Evolutionary conservation across 805 yeast genomes (phyloP), one percentile per base, ranked within the genome.

Genomic region (Tetrapisispora nanseiensis): DNA sequence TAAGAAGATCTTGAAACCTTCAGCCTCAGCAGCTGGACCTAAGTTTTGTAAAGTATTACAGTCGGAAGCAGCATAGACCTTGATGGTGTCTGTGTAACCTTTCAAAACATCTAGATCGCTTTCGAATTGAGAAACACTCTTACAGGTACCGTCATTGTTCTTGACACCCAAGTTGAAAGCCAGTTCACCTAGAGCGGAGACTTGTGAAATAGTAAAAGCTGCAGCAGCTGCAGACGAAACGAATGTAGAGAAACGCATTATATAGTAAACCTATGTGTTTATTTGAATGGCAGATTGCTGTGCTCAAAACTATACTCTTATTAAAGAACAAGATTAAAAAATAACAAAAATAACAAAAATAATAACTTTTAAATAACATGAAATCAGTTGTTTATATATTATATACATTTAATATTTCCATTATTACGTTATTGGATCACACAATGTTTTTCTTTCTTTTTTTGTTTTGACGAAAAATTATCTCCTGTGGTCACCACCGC

Each of bases 61-160:
- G 66, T 86, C 94, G n/a, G 94, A 80, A 38, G 83, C 87, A 24
- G 97, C 92, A 62, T 86, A 90, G 30, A 90, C 83, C 66, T 89
- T 85, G 54, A 90, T 76, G 39, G 75, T 74, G 47, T 68, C 66
- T 32, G 92, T 67, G 68, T 83, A 76, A 37, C 69, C 52, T 40
- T 75, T 66, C 52, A 90, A 66, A 29, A 69, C 62, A 20, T 70
- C 69, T 51, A 90, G 72, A 61, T 89, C 97, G 38, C 66, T 51
- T 54, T 71, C 72, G 67, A 78, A 90, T 56, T 86, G 95, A 15
- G 66, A 61, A 38, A 84, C 71, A 44, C 75, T 56, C 67, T 87
- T 89, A 73, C 96, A 87, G 57, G 74, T 68, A 53, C 87, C 92
- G 37, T 70, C 64, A 61, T 78, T 74, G 57, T 79, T 78, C 66